phyloP scores from a whole-genome alignment of 768 basidiomycete genomes.

The Pleurotus platypus region DNA sequence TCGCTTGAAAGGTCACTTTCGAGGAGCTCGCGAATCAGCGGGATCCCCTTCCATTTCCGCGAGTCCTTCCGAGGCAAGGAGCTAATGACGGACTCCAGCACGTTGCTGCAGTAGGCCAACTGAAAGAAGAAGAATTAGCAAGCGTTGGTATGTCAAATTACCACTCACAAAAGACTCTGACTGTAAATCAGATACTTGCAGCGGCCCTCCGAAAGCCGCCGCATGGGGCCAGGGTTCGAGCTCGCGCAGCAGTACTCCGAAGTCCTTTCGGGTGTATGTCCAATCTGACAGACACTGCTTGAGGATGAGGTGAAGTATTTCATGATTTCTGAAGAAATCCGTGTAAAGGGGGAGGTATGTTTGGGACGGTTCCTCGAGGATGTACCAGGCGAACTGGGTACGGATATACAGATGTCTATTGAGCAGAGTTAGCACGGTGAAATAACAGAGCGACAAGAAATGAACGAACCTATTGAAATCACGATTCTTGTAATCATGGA shows the following conservation, averaged over 20 bases:
- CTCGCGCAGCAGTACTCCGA: not conserved
- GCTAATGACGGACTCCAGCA: not conserved
- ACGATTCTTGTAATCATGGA: constrained; percentile 32
- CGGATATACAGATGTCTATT: constrained; percentile 60
- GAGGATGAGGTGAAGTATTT: constrained; percentile 46
- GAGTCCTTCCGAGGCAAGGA: not conserved
- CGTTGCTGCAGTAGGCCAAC: not conserved
- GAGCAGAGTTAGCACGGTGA: not conserved
- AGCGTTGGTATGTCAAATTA: not conserved
- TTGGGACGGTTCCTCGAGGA: constrained; percentile 47
- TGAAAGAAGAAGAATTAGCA: not conserved
- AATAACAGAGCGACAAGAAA: not conserved
- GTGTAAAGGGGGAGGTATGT: constrained; percentile 43
- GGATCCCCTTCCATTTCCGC: constrained; percentile 24
- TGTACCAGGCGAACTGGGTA: constrained; percentile 68
- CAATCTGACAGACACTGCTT: constrained; percentile 28
- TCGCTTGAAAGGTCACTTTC: constrained; percentile 22
- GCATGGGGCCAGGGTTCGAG: too few species aligned
- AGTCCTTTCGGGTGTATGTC: not conserved
- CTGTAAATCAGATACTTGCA: constrained; percentile 39
- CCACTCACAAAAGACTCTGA: constrained; percentile 43
- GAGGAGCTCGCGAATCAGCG: constrained; percentile 31
- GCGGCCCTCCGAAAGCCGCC: constrained; percentile 32
- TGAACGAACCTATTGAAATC: constrained; percentile 44
- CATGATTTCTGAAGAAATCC: constrained; percentile 47